Base-by-base conservation (phyloP, 2,329 filamentous ascomycete species). In the Leptographium procerum region DNA sequence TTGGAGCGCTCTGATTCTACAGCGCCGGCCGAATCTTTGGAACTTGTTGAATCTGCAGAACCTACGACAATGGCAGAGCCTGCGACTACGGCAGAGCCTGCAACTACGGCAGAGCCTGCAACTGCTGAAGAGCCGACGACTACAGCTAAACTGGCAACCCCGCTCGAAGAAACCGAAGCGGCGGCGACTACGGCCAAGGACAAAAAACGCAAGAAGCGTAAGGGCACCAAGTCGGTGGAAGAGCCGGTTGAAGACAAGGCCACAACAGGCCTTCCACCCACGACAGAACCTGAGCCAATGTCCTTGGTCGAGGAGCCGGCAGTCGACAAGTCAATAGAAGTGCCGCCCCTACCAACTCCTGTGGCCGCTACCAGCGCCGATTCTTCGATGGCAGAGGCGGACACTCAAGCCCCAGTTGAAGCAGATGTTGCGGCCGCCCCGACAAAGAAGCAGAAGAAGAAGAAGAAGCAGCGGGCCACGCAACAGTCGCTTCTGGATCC, bases 171-270 rank as follows among this genome's bases (percentile, higher is more conserved):
- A 50, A 50, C 14, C 34, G 59, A 61, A n/a, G 40, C 40, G 40
- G 57, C 58, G 43, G 43, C 48, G 28, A 57, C 55, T 57, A 47
- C 57, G 71, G 60, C 65, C 67, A 53, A 72, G 73, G 54, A 14
- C 6, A 66, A 65, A 56, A 71, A 68, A 51, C 10, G 10, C 19
- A 75, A 72, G 67, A 75, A 71, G 55, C 64, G 67, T 28, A 71
- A 71, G 62, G 67, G 66, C 40, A 50, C 50, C 54, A 67, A 68
- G 60, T 16, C 16, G 7, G 10, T 28, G 5, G 48, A 31, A n/a
- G 48, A 51, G 26, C 6, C 16, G 19, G 10, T 19, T 31, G 51
- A 11, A 10, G 31, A 52, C 31, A 54, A 13, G 19, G 11, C 62
- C 65, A 62, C 53, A 50, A 8, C 45, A 19, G n/a, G 13, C n/a